Percentiles rank a stretch among this genome's conserved stretches.
Evolutionary conservation across 345 rosid genomes (phyloP).

Genomic region (Lenwebbia sp.): DNA sequence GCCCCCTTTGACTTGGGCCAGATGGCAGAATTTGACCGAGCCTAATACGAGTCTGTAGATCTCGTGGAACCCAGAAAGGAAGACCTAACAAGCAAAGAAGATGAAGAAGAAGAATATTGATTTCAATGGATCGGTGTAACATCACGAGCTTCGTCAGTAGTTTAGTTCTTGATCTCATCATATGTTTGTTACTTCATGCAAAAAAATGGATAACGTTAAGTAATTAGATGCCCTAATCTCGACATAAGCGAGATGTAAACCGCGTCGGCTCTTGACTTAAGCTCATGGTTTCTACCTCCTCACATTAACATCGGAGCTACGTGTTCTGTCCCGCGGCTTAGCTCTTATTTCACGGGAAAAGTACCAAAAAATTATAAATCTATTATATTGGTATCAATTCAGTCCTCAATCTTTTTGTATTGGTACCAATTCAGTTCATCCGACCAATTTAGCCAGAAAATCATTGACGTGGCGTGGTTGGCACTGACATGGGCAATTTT

Average conservation of each 20-base stretch:
- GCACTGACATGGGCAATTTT: too few relatives aligned
- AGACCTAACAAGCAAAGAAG: background rate
- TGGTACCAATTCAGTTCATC: too few relatives aligned
- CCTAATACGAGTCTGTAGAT: background rate
- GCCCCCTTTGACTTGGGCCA: background rate
- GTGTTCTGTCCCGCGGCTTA: background rate
- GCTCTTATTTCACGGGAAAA: background rate
- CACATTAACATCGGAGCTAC: background rate
- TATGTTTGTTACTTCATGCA: background rate
- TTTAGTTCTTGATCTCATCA: background rate
- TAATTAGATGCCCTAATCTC: background rate
- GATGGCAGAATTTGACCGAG: background rate
- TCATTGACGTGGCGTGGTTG: rapidly evolving
- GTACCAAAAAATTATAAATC: too few relatives aligned
- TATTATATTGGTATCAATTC: too few relatives aligned
- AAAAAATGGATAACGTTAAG: background rate
- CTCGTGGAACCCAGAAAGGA: background rate
- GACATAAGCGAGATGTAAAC: rapidly evolving
- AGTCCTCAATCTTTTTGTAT: too few relatives aligned
- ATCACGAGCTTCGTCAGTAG: background rate
- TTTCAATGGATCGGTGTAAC: background rate
- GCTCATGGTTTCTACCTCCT: background rate
- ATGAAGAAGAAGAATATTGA: background rate
- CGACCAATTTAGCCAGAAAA: too few relatives aligned
- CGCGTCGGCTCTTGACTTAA: background rate